These are phyloP conservation scores for Cupressus sempervirens DNA, from an alignment of 75 land plant genomes.

Conservation along the genomic window DNA sequence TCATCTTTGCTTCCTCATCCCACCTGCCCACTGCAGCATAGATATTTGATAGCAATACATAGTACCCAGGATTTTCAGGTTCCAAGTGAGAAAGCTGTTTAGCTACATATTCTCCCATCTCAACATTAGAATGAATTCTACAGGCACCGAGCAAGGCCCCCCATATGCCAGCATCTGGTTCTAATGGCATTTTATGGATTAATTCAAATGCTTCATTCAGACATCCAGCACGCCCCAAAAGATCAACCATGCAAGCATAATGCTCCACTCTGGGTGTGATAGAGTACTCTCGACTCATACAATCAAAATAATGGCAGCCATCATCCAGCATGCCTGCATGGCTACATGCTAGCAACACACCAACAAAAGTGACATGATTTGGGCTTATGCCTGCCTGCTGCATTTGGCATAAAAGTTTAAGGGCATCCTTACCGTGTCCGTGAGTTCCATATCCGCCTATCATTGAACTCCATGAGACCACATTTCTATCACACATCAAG, in stretches of 20 bases:
- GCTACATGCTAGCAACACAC: constrained; percentile 11
- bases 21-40: constrained; percentile 48
- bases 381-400: background rate
- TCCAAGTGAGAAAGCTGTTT: constrained; percentile 18
- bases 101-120: constrained; percentile 23
- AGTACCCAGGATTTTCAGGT: constrained; percentile 21
- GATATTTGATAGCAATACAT: constrained; percentile 41
- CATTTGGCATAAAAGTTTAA: constrained; percentile 8
- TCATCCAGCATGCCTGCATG: constrained; percentile 15
- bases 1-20: constrained; percentile 24
- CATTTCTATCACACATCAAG: constrained; percentile 16
- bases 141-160: constrained; percentile 33
- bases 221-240: constrained; percentile 40
- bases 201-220: constrained; percentile 29
- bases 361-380: constrained; percentile 1
- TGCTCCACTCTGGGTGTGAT: constrained; percentile 31
- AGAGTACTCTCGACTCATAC: constrained; percentile 13
- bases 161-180: constrained; percentile 33
- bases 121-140: constrained; percentile 22
- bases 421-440: constrained; percentile 16
- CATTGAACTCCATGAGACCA: constrained; percentile 32
- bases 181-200: constrained; percentile 26
- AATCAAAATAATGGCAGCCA: constrained; percentile 14
- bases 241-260: constrained; percentile 43
- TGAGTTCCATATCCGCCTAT: constrained; percentile 26